Evolutionary conservation across 108 stramenopile species (phyloP).

Genomic region (Skeletonema tropicum): DNA sequence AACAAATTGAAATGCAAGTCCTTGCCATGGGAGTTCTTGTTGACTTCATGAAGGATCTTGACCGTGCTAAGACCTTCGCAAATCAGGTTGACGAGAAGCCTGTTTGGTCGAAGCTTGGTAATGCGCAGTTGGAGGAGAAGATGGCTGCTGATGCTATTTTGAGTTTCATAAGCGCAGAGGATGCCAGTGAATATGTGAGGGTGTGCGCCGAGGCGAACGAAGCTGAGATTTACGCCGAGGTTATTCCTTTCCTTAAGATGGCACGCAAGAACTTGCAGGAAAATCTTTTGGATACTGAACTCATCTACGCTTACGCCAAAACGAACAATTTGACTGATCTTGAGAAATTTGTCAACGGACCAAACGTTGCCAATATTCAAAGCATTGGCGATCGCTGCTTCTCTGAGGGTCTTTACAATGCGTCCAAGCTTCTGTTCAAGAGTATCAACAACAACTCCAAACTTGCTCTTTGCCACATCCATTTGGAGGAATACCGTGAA

Average conservation of each 20-base stretch:
- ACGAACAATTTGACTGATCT: slow-evolving; percentile 95
- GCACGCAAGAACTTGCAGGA: slow-evolving; percentile 98
- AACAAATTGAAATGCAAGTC: slow-evolving; percentile 94
- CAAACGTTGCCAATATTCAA: slow-evolving; percentile 99
- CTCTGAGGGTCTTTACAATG: slow-evolving; percentile 95
- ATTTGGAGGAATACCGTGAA: slow-evolving; percentile 97
- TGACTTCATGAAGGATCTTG: slow-evolving; percentile 96
- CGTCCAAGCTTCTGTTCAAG: slow-evolving; percentile 96
- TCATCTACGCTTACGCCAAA: slow-evolving; percentile 98
- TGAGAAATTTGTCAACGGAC: slow-evolving; percentile 96
- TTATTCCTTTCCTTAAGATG: slow-evolving; percentile 98
- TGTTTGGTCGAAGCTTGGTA: slow-evolving; percentile 99
- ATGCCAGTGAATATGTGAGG: slow-evolving; percentile 92
- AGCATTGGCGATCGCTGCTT: slow-evolving; percentile 95
- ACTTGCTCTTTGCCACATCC: slow-evolving; percentile 98
- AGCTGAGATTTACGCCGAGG: slow-evolving; percentile 91
- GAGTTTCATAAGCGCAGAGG: slow-evolving; percentile 98
- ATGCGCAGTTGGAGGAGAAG: slow-evolving; percentile 97
- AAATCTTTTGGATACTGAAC: slow-evolving; percentile 97
- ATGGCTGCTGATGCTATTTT: slow-evolving; percentile 95
- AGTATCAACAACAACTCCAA: slow-evolving; percentile 99
- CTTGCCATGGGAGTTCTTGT: slow-evolving; percentile 97
- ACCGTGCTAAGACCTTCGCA: slow-evolving; percentile 97
- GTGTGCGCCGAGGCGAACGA: slow-evolving; percentile 96
- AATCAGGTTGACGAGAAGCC: slow-evolving; percentile 95